Conservation (phyloP, 352 stramenopile genomes). For the Phytophthora sp. region DNA sequence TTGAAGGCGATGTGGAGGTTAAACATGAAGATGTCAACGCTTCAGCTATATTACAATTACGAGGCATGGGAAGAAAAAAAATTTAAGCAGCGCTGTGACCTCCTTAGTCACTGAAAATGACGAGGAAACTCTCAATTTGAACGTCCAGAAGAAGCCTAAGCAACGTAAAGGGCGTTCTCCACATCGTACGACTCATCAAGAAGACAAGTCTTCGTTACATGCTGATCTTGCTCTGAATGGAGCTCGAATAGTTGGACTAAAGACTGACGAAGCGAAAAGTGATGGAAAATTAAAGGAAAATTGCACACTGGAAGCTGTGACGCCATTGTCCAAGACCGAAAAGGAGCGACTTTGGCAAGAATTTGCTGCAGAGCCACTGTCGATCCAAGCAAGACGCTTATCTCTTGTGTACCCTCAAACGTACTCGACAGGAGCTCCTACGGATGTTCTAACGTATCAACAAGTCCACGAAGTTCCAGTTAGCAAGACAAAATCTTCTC, state of each 20-base stretch:
- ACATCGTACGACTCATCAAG: background rate
- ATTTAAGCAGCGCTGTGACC: background rate
- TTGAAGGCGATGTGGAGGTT: constrained; percentile 6
- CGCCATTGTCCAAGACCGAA: constrained; percentile 41
- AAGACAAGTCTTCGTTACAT: background rate
- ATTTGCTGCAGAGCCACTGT: constrained; percentile 45
- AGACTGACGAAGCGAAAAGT: background rate
- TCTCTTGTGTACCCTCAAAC: constrained; percentile 58
- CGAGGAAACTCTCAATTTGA: background rate
- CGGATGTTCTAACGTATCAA: no score
- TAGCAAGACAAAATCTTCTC: background rate
- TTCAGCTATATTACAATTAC: constrained; percentile 10
- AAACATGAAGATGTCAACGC: background rate
- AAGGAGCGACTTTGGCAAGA: constrained; percentile 53
- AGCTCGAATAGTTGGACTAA: constrained; percentile 11
- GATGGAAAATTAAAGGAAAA: no score
- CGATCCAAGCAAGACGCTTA: constrained; percentile 65
- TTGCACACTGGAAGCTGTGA: constrained; percentile 16
- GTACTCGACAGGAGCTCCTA: constrained; percentile 30
- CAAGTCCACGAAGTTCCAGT: background rate
- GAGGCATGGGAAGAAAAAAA: constrained; percentile 10
- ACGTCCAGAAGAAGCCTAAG: background rate
- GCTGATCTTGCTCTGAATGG: constrained; percentile 28
- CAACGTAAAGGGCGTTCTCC: background rate
- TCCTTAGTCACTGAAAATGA: no score